Conservation (phyloP, 805 yeast genomes). For the Lipomyces starkeyi region DNA sequence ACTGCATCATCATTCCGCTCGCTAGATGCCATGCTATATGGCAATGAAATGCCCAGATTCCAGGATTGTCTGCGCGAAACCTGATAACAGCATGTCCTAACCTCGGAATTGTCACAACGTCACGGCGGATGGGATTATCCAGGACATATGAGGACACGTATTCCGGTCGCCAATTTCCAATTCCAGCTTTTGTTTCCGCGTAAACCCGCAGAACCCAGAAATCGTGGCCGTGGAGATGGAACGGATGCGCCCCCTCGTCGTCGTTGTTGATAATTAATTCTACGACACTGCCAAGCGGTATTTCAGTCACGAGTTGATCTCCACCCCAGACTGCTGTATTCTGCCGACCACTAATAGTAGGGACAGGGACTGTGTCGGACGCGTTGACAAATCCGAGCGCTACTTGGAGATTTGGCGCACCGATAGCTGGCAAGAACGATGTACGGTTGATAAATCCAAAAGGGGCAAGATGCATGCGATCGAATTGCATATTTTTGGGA, state of each 20-base stretch:
- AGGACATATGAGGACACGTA: constrained; percentile 52
- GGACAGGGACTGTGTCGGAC: constrained; percentile 42
- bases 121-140: constrained; percentile 80
- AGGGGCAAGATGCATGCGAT: constrained; percentile 29
- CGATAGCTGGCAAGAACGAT: constrained; percentile 40
- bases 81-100: constrained; percentile 84
- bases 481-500: constrained; percentile 23
- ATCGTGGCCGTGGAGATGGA: constrained; percentile 79
- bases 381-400: constrained; percentile 39
- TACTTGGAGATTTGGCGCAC: constrained; percentile 43
- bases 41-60: constrained; percentile 98
- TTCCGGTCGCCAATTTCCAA: constrained; percentile 26
- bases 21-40: constrained; percentile 98
- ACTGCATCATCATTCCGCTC: constrained; percentile 87
- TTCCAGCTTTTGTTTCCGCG: constrained; percentile 28
- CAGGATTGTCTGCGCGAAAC: constrained; percentile 92
- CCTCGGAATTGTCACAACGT: constrained; percentile 70
- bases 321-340: constrained; percentile 70
- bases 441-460: constrained; percentile 48
- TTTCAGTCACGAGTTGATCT: constrained; percentile 62
- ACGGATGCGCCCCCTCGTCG: constrained; percentile 81
- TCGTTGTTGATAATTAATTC: constrained; percentile 79
- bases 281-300: constrained; percentile 65
- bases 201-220: constrained; percentile 64
- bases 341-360: constrained; percentile 62